Percentiles rank a stretch among this genome's conserved stretches.
phyloP scores from a whole-genome alignment of 1,284 basidiomycete species.

The Cutaneotrichosporon sp. region DNA sequence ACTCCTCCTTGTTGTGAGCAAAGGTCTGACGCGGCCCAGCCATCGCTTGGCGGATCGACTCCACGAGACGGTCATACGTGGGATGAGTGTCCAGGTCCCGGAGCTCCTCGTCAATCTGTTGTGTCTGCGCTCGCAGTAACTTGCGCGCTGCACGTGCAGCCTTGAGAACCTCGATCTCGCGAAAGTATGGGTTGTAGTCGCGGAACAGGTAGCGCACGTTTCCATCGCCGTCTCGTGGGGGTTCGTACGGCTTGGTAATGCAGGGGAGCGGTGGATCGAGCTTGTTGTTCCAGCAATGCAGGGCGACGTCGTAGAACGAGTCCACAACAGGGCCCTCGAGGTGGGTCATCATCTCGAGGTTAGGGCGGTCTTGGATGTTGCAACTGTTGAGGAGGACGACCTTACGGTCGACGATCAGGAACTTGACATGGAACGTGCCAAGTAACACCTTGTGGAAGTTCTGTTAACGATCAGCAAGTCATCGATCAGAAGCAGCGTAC shows the following conservation, averaged over 20 bases:
- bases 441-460: slow-evolving; percentile 60
- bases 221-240: slow-evolving; percentile 45
- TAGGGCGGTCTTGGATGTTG: slow-evolving; percentile 63
- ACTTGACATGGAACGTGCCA: slow-evolving; percentile 77
- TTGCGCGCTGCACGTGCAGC: slow-evolving; percentile 55
- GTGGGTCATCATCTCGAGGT: slow-evolving; percentile 66
- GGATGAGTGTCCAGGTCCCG: slow-evolving; percentile 27
- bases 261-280: slow-evolving; percentile 35
- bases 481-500: slow-evolving; percentile 32
- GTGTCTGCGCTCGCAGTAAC: slow-evolving; percentile 50
- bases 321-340: slow-evolving; percentile 68
- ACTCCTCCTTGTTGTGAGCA: slow-evolving; percentile 43
- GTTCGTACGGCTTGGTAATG: slow-evolving; percentile 52
- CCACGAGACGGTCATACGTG: slow-evolving; percentile 39
- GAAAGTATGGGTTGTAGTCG: slow-evolving; percentile 58
- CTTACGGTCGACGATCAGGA: slow-evolving; percentile 70
- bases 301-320: slow-evolving; percentile 68
- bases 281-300: slow-evolving; percentile 60
- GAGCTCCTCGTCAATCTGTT: slow-evolving; percentile 40
- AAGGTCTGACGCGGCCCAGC: slow-evolving; percentile 39
- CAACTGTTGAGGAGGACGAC: slow-evolving; percentile 71
- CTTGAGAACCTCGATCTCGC: slow-evolving; percentile 56
- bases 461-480: slow-evolving; percentile 28
- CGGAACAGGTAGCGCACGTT: slow-evolving; percentile 56
- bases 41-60: slow-evolving; percentile 46